phyloP scores from a whole-genome alignment of 352 stramenopile genomes.

The Pythium plurisporium region DNA sequence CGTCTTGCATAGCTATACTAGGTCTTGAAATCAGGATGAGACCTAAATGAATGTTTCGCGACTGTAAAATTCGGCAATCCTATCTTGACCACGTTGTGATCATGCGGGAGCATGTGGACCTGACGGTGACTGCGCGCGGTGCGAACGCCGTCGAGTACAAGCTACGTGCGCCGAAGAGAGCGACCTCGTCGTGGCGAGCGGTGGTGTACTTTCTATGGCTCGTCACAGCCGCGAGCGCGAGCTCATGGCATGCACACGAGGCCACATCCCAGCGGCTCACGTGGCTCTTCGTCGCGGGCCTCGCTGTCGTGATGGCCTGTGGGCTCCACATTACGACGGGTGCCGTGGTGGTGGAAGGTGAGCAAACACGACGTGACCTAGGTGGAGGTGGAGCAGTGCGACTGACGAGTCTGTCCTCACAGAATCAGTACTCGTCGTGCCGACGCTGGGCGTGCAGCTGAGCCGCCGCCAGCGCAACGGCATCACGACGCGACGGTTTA shows the following conservation, averaged over 20 bases:
- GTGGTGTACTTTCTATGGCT: slow-evolving; percentile 10
- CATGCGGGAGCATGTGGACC: slow-evolving; percentile 35
- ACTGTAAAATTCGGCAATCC: neutral
- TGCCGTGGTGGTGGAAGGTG: slow-evolving; percentile 24
- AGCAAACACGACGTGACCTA: neutral
- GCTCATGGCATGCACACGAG: slow-evolving; percentile 14
- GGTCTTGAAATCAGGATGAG: neutral
- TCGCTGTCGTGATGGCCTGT: neutral
- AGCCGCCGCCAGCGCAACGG: slow-evolving; percentile 54
- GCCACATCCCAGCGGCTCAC: neutral
- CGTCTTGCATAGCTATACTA: too few relatives aligned
- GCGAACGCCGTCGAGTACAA: slow-evolving; percentile 52
- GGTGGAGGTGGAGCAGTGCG: neutral
- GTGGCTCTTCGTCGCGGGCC: slow-evolving; percentile 7
- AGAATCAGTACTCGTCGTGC: slow-evolving; percentile 79
- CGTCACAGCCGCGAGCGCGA: neutral
- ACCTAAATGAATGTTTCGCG: neutral
- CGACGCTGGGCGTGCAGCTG: slow-evolving; percentile 68
- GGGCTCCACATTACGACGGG: slow-evolving; percentile 9
- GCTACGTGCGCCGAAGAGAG: slow-evolving; percentile 21
- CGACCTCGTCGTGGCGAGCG: neutral
- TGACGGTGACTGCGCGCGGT: slow-evolving; percentile 45
- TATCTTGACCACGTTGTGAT: neutral
- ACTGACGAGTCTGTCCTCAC: too few relatives aligned
- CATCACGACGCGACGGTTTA: slow-evolving; percentile 31